These are phyloP conservation scores for Vairimorpha ceranae DNA, from an alignment of 371 early-diverging fungal genomes.

Conservation along the genomic window DNA sequence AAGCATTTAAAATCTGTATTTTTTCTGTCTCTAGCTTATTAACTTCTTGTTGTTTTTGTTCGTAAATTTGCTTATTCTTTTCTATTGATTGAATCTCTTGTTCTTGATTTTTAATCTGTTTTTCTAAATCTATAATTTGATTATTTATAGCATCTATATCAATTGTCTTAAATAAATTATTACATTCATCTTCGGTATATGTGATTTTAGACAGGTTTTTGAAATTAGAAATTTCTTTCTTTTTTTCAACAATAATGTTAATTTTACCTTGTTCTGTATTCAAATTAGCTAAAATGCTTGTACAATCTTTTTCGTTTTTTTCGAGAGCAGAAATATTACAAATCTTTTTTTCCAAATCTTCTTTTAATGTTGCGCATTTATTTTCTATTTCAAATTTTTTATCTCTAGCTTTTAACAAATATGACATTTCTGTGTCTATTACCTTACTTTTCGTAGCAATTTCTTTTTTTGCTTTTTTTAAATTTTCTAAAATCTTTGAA, in stretches of 20 bases:
- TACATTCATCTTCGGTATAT: not conserved
- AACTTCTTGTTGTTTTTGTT: not conserved
- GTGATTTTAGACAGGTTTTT: not conserved
- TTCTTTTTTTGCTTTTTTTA: constrained; percentile 73
- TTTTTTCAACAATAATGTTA: not conserved
- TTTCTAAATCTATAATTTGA: not conserved
- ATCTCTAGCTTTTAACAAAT: constrained; percentile 67
- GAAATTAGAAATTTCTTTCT: not conserved
- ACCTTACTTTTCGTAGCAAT: constrained; percentile 67
- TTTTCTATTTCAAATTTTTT: constrained; percentile 68
- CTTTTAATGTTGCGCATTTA: not conserved
- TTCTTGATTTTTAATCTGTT: not conserved
- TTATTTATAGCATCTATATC: not conserved
- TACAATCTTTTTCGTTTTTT: constrained; percentile 4
- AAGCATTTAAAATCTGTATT: not conserved
- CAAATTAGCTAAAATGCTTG: not conserved
- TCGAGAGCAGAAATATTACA: not conserved
- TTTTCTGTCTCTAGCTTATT: not conserved
- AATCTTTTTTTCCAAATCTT: constrained; percentile 6
- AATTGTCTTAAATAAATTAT: not conserved
- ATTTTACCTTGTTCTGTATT: constrained; percentile 4
- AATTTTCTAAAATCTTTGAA: constrained; percentile 76
- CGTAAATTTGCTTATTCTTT: not conserved
- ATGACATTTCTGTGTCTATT: constrained; percentile 67
- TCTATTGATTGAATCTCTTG: not conserved